phyloP scores from a whole-genome alignment of 164 flowering plant genomes.

The Buxus sempervirens region DNA sequence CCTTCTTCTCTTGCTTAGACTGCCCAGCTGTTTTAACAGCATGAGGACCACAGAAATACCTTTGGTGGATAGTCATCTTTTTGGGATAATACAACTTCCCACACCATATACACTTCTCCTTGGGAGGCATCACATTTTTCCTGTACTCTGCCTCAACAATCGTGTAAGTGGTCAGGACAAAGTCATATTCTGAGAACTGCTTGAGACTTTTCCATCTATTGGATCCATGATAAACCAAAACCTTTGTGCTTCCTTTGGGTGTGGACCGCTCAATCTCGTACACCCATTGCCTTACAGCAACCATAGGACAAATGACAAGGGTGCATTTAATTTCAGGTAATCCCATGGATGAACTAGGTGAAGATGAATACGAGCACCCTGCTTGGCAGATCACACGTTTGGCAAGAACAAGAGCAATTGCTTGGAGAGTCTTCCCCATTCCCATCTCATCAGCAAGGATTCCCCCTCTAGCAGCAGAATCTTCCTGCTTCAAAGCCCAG shows the following conservation, averaged over 20 bases:
- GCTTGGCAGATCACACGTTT: slow-evolving; percentile 32
- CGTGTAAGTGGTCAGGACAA: slow-evolving; percentile 85
- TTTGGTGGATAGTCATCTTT: slow-evolving; percentile 49
- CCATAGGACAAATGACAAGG: slow-evolving; percentile 88
- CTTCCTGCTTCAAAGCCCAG: slow-evolving; percentile 91
- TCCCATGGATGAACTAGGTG: slow-evolving; percentile 33
- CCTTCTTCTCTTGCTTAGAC: slow-evolving; percentile 67
- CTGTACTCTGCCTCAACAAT: slow-evolving; percentile 74
- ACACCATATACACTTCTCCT: slow-evolving; percentile 57
- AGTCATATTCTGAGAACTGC: slow-evolving; percentile 65
- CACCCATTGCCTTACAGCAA: slow-evolving; percentile 85
- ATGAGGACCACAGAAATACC: slow-evolving; percentile 70
- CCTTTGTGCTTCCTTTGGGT: slow-evolving; percentile 59
- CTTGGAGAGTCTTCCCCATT: slow-evolving; percentile 97
- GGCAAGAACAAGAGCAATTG: slow-evolving; percentile 89
- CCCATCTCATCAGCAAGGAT: slow-evolving; percentile 99
- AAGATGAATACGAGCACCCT: slow-evolving; percentile 23
- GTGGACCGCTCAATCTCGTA: slow-evolving; percentile 74
- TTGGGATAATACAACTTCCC: slow-evolving; percentile 47
- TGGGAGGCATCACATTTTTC: slow-evolving; percentile 69
- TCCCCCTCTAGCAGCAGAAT: slow-evolving; percentile 67
- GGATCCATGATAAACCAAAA: slow-evolving; percentile 80
- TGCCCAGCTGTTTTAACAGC: slow-evolving; percentile 74
- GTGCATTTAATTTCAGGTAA: slow-evolving; percentile 53
- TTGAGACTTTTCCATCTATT: slow-evolving; percentile 43